These are phyloP conservation scores for Termitomyces sp. DNA, from an alignment of 768 basidiomycete genomes.

Conservation along the genomic window DNA sequence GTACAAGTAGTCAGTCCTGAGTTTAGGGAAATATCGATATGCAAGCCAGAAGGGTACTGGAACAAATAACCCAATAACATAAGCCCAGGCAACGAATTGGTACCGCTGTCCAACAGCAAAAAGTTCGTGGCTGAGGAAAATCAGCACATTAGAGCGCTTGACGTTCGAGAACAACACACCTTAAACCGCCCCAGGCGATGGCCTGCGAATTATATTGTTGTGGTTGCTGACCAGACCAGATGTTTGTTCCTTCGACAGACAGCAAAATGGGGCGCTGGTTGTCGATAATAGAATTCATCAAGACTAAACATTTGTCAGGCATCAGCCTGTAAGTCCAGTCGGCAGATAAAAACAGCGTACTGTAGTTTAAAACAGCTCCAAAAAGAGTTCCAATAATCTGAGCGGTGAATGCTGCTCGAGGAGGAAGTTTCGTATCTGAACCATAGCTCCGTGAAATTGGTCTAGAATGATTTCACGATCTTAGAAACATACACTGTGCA, in stretches of 20 bases:
- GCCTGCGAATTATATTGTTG: constrained; percentile 49
- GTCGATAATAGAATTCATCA: constrained; percentile 56
- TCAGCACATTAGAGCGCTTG: background rate
- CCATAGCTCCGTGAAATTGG: background rate
- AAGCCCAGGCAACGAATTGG: constrained; percentile 43
- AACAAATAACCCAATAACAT: constrained; percentile 40
- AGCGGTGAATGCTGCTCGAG: constrained; percentile 1
- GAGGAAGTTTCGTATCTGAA: background rate
- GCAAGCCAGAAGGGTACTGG: constrained; percentile 50
- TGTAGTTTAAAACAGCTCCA: constrained; percentile 39
- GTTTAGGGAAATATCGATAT: constrained; percentile 38
- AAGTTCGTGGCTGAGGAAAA: constrained; percentile 27
- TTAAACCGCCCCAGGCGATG: constrained; percentile 45
- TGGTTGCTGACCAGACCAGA: constrained; percentile 43
- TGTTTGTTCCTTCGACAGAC: constrained; percentile 50
- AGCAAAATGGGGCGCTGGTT: constrained; percentile 44
- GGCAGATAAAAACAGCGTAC: constrained; percentile 15
- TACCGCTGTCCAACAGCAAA: constrained; percentile 40
- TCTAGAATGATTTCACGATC: background rate
- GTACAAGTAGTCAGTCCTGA: constrained; percentile 40
- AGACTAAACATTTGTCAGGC: constrained; percentile 22
- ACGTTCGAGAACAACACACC: constrained; percentile 6
- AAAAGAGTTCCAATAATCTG: constrained; percentile 39
- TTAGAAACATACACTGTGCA: constrained; percentile 27
- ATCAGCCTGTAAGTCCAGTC: background rate